Evolutionary conservation across 1,139 yeast genomes (phyloP), one percentile per base, ranked within the genome.

Genomic region (Eremothecium coryli): DNA sequence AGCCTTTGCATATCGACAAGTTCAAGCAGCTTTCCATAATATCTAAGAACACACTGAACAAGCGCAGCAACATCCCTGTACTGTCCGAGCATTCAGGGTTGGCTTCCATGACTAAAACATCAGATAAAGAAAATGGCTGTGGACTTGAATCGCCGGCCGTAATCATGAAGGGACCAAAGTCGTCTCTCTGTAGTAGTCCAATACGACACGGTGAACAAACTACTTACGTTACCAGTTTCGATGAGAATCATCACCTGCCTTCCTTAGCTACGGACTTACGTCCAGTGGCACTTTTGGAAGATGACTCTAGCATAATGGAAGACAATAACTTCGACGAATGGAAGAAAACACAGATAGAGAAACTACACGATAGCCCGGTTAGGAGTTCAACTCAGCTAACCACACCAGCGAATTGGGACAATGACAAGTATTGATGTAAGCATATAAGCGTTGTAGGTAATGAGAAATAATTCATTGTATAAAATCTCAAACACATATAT

Each of bases 261-360:
- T 9, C 30, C n/a, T n/a, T 22, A n/a, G 14, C 14, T 14, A 14
- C 10, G 22, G 30, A 27, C 14, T 10, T 14, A 4, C 15, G 17
- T 20, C 22, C 22, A 9, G 14, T 10, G n/a, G 4, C 30, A 9
- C 20, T 32, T 17, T 40, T 37, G 14, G 39, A 32, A 18, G 49
- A 40, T 21, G 56, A 53, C 23, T 49, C 55, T 3, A 51, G 56
- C 33, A 41, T 52, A 22, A 35, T 50, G 34, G 58, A 54, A 35
- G 57, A 54, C 24, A 42, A 42, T 26, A 44, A 49, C 31, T 53
- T 49, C 34, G 35, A 33, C 16, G 37, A 44, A 13, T 52, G 58
- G 58, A 52, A 52, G 32, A 40, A 40, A 16, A 46, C 46, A 29
- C 56, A 50, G 32, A 33, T 54, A 17, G 40, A 45, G 9, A 53